Evolutionary conservation across 139 green algal species (phyloP).

Genomic region (Pleodorina starrii): DNA sequence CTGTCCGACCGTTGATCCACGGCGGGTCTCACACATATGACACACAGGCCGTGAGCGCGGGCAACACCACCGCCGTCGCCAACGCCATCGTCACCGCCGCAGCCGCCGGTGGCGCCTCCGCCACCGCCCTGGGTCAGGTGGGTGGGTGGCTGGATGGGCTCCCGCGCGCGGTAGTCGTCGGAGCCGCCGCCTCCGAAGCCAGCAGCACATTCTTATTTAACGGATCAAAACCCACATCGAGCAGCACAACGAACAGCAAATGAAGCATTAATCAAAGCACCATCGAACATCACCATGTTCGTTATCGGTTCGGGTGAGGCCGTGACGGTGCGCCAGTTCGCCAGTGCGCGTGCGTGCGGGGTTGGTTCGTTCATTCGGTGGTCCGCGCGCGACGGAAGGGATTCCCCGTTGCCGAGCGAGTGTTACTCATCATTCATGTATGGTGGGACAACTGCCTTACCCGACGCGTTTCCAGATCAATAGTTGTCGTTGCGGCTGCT

Average conservation of each 20-base stretch:
- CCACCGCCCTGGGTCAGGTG: constrained; percentile 16
- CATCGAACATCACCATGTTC: no score
- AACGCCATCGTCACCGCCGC: constrained; percentile 21
- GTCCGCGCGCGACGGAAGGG: background rate
- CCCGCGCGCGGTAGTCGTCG: background rate
- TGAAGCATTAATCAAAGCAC: no score
- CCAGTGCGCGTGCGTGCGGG: no score
- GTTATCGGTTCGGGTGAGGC: no score
- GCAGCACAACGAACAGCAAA: no score
- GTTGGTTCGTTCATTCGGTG: no score
- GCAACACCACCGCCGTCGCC: constrained; percentile 7
- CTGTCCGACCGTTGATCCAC: background rate
- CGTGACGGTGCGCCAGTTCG: no score
- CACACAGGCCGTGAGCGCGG: constrained; percentile 2
- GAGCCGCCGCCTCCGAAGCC: no score
- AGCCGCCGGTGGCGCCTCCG: background rate
- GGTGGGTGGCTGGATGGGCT: background rate
- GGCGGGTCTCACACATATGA: background rate
- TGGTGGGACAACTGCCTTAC: no score
- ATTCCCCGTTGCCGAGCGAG: background rate
- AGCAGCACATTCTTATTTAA: background rate
- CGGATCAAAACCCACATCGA: no score
- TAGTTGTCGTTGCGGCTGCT: background rate
- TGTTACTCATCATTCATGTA: background rate
- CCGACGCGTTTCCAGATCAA: background rate